Evolutionary conservation across 352 stramenopile genomes (phyloP).

Genomic region (Globisporangium orthogonon): DNA sequence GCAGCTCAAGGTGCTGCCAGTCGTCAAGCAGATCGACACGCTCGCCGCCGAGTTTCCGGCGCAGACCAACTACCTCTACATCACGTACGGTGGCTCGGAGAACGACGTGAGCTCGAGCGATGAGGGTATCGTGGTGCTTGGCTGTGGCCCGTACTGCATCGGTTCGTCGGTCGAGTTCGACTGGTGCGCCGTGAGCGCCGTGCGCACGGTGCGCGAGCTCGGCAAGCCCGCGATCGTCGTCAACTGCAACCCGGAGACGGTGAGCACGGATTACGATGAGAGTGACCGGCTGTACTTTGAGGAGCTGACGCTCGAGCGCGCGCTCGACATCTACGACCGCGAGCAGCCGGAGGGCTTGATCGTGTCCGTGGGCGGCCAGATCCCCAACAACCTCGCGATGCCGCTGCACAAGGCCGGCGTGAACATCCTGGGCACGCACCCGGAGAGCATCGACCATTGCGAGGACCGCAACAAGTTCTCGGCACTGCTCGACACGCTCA

Average conservation of each 20-base stretch:
- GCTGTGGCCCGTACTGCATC: slow-evolving; percentile 94
- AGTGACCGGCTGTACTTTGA: slow-evolving; percentile 97
- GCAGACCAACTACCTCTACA: slow-evolving; percentile 97
- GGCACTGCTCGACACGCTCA: slow-evolving; percentile 93
- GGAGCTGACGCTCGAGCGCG: slow-evolving; percentile 91
- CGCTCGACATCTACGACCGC: slow-evolving; percentile 93
- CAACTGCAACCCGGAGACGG: slow-evolving; percentile 98
- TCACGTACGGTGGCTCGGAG: slow-evolving; percentile 92
- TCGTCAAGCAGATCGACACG: slow-evolving; percentile 97
- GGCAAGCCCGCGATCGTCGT: slow-evolving; percentile 83
- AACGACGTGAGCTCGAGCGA: slow-evolving; percentile 60
- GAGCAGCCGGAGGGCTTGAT: slow-evolving; percentile 86
- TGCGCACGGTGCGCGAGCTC: slow-evolving; percentile 88
- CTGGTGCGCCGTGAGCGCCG: slow-evolving; percentile 94
- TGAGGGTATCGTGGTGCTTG: slow-evolving; percentile 93
- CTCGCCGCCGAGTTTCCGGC: slow-evolving; percentile 94
- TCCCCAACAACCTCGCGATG: slow-evolving; percentile 95
- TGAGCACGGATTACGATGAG: slow-evolving; percentile 97
- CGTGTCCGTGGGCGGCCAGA: slow-evolving; percentile 94
- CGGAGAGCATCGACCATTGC: slow-evolving; percentile 93
- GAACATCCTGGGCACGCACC: slow-evolving; percentile 76
- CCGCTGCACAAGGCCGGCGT: slow-evolving; percentile 85
- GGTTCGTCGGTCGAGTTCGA: slow-evolving; percentile 97
- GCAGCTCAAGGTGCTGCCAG: slow-evolving; percentile 71
- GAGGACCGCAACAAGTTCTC: slow-evolving; percentile 95